Evolutionary conservation across 305 asterid genomes (phyloP).

Genomic region (Fraxinus angustifolia): DNA sequence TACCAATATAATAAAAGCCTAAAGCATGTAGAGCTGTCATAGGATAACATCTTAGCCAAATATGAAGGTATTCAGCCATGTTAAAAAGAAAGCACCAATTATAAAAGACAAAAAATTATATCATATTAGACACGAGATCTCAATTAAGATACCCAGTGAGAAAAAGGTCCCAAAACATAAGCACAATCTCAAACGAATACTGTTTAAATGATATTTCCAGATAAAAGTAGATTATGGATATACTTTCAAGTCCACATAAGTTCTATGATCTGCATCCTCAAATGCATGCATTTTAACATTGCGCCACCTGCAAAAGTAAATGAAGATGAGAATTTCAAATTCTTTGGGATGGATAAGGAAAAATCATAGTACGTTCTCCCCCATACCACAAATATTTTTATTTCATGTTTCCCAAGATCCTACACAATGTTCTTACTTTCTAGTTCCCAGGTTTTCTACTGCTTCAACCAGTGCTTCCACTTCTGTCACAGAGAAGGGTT

Average conservation of each 20-base stretch:
- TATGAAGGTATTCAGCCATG: not conserved
- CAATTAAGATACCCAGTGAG: not conserved
- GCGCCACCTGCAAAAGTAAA: slow-evolving; percentile 77
- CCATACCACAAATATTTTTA: not conserved
- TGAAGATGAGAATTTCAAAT: not conserved
- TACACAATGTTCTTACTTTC: slow-evolving; percentile 49
- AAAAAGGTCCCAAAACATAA: not conserved
- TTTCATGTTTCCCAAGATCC: not conserved
- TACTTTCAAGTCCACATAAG: slow-evolving; percentile 94
- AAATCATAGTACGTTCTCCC: not conserved
- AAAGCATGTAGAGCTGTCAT: slow-evolving; percentile 28
- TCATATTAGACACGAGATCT: not conserved
- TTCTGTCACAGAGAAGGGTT: slow-evolving; percentile 80
- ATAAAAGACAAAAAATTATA: not conserved
- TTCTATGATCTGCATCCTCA: slow-evolving; percentile 83
- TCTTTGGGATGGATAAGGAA: not conserved
- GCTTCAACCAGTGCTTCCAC: slow-evolving; percentile 92
- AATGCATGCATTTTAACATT: slow-evolving; percentile 89
- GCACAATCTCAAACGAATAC: not conserved
- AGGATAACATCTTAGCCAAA: not conserved
- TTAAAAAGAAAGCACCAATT: not conserved
- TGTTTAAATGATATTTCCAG: not conserved
- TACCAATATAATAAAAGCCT: slow-evolving; percentile 21
- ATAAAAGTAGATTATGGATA: slow-evolving; percentile 7
- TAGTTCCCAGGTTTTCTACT: slow-evolving; percentile 86